These are phyloP conservation scores for Aurantiochytrium sp. DNA, from an alignment of 108 stramenopile genomes.

Conservation along the genomic window DNA sequence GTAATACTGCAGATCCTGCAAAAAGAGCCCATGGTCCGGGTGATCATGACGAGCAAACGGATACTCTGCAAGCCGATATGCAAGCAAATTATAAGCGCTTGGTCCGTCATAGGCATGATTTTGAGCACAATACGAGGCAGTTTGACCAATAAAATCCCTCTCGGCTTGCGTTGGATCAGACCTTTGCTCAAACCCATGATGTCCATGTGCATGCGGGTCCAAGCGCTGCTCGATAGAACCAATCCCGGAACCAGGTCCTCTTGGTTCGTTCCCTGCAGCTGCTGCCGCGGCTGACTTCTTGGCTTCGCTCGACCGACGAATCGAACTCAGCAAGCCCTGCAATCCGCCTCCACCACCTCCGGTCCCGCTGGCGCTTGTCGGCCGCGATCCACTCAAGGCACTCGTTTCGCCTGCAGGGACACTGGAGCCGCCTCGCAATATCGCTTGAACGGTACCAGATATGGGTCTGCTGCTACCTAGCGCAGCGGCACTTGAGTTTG, in stretches of 20 bases:
- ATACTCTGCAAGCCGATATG: not conserved
- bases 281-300: not conserved
- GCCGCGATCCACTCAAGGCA: not conserved
- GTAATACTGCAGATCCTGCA: not conserved
- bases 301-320: not conserved
- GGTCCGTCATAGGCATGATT: not conserved
- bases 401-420: too few species aligned
- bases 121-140: not conserved
- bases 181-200: too few species aligned
- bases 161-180: not conserved
- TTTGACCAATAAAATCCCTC: not conserved
- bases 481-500: too few species aligned
- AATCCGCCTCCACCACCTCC: not conserved
- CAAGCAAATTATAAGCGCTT: not conserved
- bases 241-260: too few species aligned
- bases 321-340: not conserved
- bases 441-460: too few species aligned
- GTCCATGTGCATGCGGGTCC: too few species aligned
- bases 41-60: not conserved
- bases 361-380: not conserved
- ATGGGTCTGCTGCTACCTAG: too few species aligned
- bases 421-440: too few species aligned
- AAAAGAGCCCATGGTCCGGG: not conserved
- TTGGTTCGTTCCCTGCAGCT: too few species aligned
- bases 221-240: too few species aligned